These are phyloP conservation scores for Sporothrix euskadiensis DNA, from an alignment of 2,329 filamentous ascomycete genomes.

Conservation along the genomic window DNA sequence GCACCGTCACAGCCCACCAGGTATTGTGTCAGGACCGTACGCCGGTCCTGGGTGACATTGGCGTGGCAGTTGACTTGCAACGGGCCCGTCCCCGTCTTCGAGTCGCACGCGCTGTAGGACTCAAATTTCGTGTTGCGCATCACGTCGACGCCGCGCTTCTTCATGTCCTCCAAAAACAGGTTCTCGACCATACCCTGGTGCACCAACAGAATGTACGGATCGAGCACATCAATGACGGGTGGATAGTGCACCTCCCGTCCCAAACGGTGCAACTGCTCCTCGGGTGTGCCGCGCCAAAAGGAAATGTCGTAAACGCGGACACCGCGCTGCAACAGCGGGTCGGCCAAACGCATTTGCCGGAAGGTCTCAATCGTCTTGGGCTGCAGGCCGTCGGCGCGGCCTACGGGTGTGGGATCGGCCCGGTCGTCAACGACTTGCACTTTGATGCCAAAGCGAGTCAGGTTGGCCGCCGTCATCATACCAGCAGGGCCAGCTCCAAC, in stretches of 20 bases:
- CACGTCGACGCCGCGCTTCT: slow-evolving; percentile 63
- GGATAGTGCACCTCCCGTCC: slow-evolving; percentile 64
- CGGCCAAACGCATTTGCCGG: slow-evolving; percentile 71
- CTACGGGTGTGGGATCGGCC: slow-evolving; percentile 41
- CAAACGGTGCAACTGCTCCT: slow-evolving; percentile 49
- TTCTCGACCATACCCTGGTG: slow-evolving; percentile 78
- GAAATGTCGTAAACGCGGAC: slow-evolving; percentile 73
- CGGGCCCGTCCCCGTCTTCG: slow-evolving; percentile 45
- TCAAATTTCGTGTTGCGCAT: slow-evolving; percentile 65
- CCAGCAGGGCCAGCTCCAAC: slow-evolving; percentile 59
- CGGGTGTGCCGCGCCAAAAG: slow-evolving; percentile 66
- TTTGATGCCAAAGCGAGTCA: slow-evolving; percentile 59
- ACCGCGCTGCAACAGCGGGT: slow-evolving; percentile 64
- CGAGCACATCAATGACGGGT: slow-evolving; percentile 52
- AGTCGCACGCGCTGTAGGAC: slow-evolving; percentile 54
- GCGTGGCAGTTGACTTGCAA: slow-evolving; percentile 54
- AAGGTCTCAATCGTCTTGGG: slow-evolving; percentile 79
- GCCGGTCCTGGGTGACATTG: slow-evolving; percentile 53
- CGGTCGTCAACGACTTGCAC: slow-evolving; percentile 23
- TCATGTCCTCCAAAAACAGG: slow-evolving; percentile 68
- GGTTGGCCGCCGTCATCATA: slow-evolving; percentile 48
- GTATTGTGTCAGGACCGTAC: slow-evolving; percentile 56
- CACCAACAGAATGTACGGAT: slow-evolving; percentile 57
- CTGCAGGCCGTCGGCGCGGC: slow-evolving; percentile 69
- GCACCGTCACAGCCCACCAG: slow-evolving; percentile 73